Conservation (phyloP, 345 rosid species). For the Physaria fendleri region DNA sequence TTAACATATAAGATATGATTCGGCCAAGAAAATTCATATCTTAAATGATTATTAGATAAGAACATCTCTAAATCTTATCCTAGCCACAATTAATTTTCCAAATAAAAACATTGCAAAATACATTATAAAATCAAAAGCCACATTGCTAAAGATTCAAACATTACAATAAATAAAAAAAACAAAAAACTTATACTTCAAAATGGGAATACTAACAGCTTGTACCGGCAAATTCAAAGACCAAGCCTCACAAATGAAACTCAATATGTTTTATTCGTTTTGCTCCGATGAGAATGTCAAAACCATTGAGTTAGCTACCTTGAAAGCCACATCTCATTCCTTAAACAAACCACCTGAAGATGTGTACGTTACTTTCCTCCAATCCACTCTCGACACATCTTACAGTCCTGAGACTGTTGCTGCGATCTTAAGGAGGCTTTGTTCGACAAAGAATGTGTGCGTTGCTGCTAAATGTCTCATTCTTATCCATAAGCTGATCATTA, state of each 20-base stretch:
- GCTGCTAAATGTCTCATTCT: slow-evolving; percentile 22
- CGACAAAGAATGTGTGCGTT: slow-evolving; percentile 11
- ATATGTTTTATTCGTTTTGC: slow-evolving; percentile 15
- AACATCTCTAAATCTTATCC: not conserved
- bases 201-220: slow-evolving; percentile 9
- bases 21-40: not conserved
- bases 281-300: slow-evolving; percentile 11
- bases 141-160: not conserved
- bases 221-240: slow-evolving; percentile 12
- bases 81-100: not conserved
- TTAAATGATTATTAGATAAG: not conserved
- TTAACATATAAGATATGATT: not conserved
- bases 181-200: not conserved
- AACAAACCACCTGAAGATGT: slow-evolving; percentile 1
- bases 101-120: not conserved
- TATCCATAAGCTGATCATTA: slow-evolving; percentile 7
- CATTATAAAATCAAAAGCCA: not conserved
- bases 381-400: slow-evolving; percentile 2
- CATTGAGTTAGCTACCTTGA: slow-evolving; percentile 16
- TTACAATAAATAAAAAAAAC: not conserved
- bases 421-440: slow-evolving; percentile 1
- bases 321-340: slow-evolving; percentile 26
- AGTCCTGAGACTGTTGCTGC: not conserved
- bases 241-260: slow-evolving; percentile 20
- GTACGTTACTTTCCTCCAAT: slow-evolving; percentile 7